A percentile compares a stretch with the other conserved stretches of the same genome.
These are phyloP conservation scores for Pilatotrama ljubarskyi DNA, from an alignment of 768 basidiomycete genomes.

Conservation along the genomic window DNA sequence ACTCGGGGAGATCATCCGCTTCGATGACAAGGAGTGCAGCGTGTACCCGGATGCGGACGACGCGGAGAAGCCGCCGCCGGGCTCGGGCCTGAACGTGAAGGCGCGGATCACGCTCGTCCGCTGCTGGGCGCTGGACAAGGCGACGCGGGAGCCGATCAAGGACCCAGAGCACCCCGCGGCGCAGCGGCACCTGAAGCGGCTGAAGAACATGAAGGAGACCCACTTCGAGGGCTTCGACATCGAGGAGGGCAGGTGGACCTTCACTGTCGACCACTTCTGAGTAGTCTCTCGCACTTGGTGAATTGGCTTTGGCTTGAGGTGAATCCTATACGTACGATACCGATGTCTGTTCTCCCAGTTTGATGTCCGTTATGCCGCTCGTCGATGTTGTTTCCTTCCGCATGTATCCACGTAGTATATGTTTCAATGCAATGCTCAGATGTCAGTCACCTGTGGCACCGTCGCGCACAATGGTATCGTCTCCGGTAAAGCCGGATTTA, in stretches of 20 bases:
- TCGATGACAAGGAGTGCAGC: constrained; percentile 88
- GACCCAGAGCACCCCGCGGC: constrained; percentile 71
- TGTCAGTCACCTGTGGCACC: no score
- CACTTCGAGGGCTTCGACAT: constrained; percentile 80
- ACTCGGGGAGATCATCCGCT: constrained; percentile 82
- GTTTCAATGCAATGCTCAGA: constrained; percentile 9
- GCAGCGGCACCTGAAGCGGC: constrained; percentile 72
- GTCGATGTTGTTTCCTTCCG: constrained; percentile 11
- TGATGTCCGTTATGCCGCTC: background rate
- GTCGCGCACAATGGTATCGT: background rate
- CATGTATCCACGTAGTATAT: constrained; percentile 14
- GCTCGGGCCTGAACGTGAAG: constrained; percentile 86
- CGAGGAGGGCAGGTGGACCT: constrained; percentile 86
- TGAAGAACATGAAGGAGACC: constrained; percentile 85
- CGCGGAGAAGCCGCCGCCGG: constrained; percentile 80
- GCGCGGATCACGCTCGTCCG: constrained; percentile 74
- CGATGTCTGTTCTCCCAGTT: background rate
- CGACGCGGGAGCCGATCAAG: constrained; percentile 86
- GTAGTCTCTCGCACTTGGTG: background rate
- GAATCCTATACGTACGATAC: constrained; percentile 1
- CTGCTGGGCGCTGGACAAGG: constrained; percentile 91
- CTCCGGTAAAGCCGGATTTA: background rate
- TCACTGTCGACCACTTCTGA: constrained; percentile 92
- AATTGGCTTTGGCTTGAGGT: background rate
- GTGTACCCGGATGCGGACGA: constrained; percentile 92